phyloP scores from a whole-genome alignment of 176 grass and related monocot genomes.

The Hsuehochloa calcarea region DNA sequence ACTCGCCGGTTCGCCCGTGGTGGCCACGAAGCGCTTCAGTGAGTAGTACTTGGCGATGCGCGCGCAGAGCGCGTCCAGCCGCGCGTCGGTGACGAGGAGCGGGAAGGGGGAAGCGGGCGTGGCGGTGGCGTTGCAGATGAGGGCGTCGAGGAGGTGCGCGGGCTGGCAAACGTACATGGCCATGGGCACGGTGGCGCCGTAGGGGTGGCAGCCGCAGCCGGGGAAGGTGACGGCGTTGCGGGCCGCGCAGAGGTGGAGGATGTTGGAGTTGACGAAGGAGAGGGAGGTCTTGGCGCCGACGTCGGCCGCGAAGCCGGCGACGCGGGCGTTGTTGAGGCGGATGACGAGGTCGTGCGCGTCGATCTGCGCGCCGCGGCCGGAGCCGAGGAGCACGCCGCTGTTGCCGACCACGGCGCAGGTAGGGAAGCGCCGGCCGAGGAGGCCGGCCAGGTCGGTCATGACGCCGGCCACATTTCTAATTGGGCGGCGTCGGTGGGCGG shows the following conservation, averaged over 20 bases:
- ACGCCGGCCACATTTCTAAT: not conserved
- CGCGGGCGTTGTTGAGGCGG: slow-evolving; percentile 80
- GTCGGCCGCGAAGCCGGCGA: slow-evolving; percentile 38
- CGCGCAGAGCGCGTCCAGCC: slow-evolving; percentile 68
- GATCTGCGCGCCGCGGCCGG: slow-evolving; percentile 26
- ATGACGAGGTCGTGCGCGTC: slow-evolving; percentile 58
- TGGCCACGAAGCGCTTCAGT: slow-evolving; percentile 49
- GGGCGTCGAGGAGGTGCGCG: slow-evolving; percentile 54
- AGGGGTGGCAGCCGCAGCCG: slow-evolving; percentile 54
- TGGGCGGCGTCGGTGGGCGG: not conserved
- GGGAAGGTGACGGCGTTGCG: slow-evolving; percentile 4
- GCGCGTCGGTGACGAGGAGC: slow-evolving; percentile 64
- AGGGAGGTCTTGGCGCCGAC: slow-evolving; percentile 61
- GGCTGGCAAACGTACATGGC: slow-evolving; percentile 57
- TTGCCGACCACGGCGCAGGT: slow-evolving; percentile 81
- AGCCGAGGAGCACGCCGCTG: slow-evolving; percentile 66
- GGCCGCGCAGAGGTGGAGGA: slow-evolving; percentile 58
- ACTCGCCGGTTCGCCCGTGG: slow-evolving; percentile 40
- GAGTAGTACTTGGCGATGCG: slow-evolving; percentile 82
- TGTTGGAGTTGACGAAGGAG: slow-evolving; percentile 82
- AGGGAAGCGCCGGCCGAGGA: slow-evolving; percentile 21
- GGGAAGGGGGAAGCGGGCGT: slow-evolving; percentile 29
- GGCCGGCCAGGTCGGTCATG: slow-evolving; percentile 3
- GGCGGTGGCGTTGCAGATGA: slow-evolving; percentile 62
- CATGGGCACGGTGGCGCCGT: slow-evolving; percentile 42